These are phyloP conservation scores for Magnaporthiopsis incrustans DNA, from an alignment of 2,329 filamentous ascomycete genomes.

Conservation along the genomic window DNA sequence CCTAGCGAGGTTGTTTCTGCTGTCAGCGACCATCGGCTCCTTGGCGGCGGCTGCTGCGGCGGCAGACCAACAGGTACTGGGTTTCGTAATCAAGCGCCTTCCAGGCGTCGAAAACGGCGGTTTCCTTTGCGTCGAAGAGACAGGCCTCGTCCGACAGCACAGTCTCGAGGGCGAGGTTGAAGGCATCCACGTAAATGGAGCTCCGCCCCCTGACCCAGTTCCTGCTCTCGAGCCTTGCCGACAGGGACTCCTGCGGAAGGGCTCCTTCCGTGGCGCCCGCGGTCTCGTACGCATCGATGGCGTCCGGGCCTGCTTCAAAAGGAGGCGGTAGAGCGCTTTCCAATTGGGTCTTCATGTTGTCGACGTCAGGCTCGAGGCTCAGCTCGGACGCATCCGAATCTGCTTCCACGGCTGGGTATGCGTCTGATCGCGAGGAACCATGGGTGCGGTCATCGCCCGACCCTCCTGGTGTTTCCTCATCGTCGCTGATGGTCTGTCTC, in stretches of 20 bases:
- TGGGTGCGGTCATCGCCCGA: not conserved
- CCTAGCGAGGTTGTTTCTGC: slow-evolving; percentile 31
- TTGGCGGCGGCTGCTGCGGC: not conserved
- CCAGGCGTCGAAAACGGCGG: slow-evolving; percentile 71
- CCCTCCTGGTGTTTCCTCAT: not conserved
- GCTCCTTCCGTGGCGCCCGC: slow-evolving; percentile 39
- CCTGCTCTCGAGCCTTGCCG: slow-evolving; percentile 40
- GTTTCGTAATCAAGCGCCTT: slow-evolving; percentile 67
- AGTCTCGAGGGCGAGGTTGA: slow-evolving; percentile 84
- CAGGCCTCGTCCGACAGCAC: slow-evolving; percentile 84
- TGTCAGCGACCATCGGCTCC: slow-evolving; percentile 10
- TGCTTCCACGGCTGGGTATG: too few species aligned
- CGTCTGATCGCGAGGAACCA: too few species aligned
- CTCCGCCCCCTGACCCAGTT: slow-evolving; percentile 69
- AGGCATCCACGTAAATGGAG: slow-evolving; percentile 95
- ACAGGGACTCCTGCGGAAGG: slow-evolving; percentile 34
- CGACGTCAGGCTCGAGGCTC: slow-evolving; percentile 7
- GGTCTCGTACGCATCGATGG: slow-evolving; percentile 72
- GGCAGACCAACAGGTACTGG: slow-evolving; percentile 70
- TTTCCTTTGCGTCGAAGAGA: slow-evolving; percentile 76
- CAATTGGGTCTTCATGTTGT: slow-evolving; percentile 48
- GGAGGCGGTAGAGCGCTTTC: slow-evolving; percentile 60
- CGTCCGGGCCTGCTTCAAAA: slow-evolving; percentile 58
- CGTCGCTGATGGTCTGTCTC: slow-evolving; percentile 8
- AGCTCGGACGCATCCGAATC: not conserved